A percentile compares a stretch with the other conserved stretches of the same genome.
Evolutionary conservation across 2,329 filamentous ascomycete species (phyloP).

Genomic region (Rhynchosporium graminicola): DNA sequence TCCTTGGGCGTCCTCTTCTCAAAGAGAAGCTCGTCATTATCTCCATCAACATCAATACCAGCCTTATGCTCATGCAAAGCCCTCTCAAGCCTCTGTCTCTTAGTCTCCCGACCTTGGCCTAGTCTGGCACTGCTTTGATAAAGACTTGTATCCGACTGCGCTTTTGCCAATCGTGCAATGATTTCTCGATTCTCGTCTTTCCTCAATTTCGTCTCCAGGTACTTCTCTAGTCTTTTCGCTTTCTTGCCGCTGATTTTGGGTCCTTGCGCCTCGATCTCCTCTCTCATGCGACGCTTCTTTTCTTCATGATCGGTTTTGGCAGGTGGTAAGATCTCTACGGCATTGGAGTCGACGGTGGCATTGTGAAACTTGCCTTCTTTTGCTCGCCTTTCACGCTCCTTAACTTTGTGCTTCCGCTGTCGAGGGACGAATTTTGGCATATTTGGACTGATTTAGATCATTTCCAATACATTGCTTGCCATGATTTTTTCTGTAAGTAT

Average conservation of each 20-base stretch:
- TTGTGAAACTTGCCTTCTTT: slow-evolving; percentile 41
- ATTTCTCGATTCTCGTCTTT: slow-evolving; percentile 90
- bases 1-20: slow-evolving; percentile 42
- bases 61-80: slow-evolving; percentile 65
- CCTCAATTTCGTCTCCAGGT: slow-evolving; percentile 84
- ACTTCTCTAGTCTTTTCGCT: slow-evolving; percentile 67
- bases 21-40: slow-evolving; percentile 56
- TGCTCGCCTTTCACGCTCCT: slow-evolving; percentile 61
- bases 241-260: slow-evolving; percentile 64
- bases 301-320: slow-evolving; percentile 51
- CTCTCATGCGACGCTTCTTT: slow-evolving; percentile 57
- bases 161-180: slow-evolving; percentile 76
- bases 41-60: slow-evolving; percentile 50
- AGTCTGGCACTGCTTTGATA: slow-evolving; percentile 77
- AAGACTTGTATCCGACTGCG: slow-evolving; percentile 78
- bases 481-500: slow-evolving; percentile 7
- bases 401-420: slow-evolving; percentile 67
- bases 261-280: slow-evolving; percentile 53
- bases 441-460: slow-evolving; percentile 12
- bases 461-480: neutral
- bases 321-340: slow-evolving; percentile 51
- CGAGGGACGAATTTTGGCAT: slow-evolving; percentile 57
- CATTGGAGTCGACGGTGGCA: slow-evolving; percentile 54
- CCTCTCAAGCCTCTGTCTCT: slow-evolving; percentile 65
- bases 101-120: slow-evolving; percentile 71